phyloP scores from a whole-genome alignment of 768 basidiomycete genomes.

The Boletus rubropictus region DNA sequence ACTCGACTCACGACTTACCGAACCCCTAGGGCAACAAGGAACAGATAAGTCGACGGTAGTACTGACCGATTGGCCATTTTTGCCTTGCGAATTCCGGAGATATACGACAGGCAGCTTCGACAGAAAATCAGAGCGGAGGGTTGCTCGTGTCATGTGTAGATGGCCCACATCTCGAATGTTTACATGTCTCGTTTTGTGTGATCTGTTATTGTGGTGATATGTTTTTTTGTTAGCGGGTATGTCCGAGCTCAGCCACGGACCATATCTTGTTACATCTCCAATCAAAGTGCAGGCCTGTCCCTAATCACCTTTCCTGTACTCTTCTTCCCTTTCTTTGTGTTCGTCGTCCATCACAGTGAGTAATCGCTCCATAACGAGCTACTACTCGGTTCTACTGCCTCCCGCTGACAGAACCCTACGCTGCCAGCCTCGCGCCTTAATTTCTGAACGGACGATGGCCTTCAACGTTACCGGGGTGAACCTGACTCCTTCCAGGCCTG shows the following conservation, averaged over 20 bases:
- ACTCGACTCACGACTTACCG: not conserved
- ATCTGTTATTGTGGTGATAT: constrained; percentile 30
- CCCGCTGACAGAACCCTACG: not conserved
- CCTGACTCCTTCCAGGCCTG: constrained; percentile 72
- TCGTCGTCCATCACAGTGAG: constrained; percentile 10
- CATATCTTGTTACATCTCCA: not conserved
- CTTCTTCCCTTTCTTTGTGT: not conserved
- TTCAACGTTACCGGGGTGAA: constrained; percentile 50
- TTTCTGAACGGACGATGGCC: constrained; percentile 35
- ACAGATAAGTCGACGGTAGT: constrained; percentile 17
- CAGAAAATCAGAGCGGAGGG: not conserved
- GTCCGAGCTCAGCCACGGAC: constrained; percentile 20
- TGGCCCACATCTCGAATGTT: not conserved
- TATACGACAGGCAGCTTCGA: not conserved
- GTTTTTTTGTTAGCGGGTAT: constrained; percentile 23
- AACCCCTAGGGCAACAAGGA: constrained; percentile 36
- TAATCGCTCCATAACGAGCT: not conserved
- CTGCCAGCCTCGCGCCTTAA: constrained; percentile 12
- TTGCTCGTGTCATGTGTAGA: not conserved
- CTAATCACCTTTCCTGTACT: not conserved
- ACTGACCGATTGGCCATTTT: not conserved
- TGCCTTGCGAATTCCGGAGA: not conserved
- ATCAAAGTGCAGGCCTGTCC: not conserved
- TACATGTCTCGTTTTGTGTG: not conserved
- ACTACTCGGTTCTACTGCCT: not conserved